A percentile compares a stretch with the other conserved stretches of the same genome.
phyloP scores from a whole-genome alignment of 2,329 filamentous ascomycete species.

The Venturia oleaginea region DNA sequence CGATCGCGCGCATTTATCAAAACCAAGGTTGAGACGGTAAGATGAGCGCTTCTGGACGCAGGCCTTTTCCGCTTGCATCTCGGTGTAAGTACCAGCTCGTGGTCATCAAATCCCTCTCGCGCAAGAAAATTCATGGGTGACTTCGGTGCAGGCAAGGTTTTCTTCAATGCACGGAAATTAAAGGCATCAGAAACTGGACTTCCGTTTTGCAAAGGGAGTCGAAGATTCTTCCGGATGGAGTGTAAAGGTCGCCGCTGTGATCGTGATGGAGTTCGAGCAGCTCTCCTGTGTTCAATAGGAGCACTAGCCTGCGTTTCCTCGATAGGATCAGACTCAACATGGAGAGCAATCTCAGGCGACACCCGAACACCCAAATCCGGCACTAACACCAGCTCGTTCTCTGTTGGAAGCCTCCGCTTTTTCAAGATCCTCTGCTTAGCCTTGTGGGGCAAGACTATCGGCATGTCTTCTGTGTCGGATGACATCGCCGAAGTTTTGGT shows the following conservation, averaged over 20 bases:
- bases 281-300: not conserved
- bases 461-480: not conserved
- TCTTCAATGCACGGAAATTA: slow-evolving; percentile 2
- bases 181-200: not conserved
- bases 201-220: not conserved
- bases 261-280: not conserved
- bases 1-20: not conserved
- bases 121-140: not conserved
- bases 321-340: slow-evolving; percentile 7
- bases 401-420: not conserved
- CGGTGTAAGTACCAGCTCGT: not conserved
- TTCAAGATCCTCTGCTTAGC: not conserved
- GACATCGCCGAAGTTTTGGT: not conserved
- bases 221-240: not conserved
- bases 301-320: not conserved
- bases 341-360: not conserved
- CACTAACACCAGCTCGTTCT: not conserved
- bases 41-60: not conserved
- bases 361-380: not conserved
- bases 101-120: slow-evolving; percentile 1
- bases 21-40: not conserved
- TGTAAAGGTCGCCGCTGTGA: not conserved
- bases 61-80: not conserved
- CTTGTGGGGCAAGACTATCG: not conserved
- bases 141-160: not conserved